Evolutionary conservation across 805 yeast genomes (phyloP).

Genomic region (Metschnikowia cubensis): DNA sequence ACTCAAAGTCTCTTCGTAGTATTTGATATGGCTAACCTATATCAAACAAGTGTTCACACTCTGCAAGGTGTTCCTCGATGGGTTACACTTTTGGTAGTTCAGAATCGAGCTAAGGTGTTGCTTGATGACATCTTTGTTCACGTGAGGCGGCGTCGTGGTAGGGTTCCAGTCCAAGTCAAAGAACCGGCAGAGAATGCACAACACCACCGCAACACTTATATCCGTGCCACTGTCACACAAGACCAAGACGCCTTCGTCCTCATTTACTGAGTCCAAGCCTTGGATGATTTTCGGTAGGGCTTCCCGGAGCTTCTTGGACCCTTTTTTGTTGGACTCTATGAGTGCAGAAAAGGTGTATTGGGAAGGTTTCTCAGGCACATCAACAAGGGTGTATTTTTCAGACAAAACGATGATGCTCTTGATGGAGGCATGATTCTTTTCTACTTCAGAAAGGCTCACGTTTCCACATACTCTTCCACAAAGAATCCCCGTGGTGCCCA

Average conservation of each 20-base stretch:
- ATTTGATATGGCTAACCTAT: not conserved
- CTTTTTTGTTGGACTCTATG: conserved; percentile 49
- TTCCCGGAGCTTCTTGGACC: conserved; percentile 57
- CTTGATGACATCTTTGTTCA: conserved; percentile 51
- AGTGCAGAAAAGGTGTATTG: conserved; percentile 14
- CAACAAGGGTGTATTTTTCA: conserved; percentile 6
- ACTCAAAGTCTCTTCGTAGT: no score
- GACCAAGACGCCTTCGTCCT: conserved; percentile 31
- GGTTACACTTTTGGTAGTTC: conserved; percentile 39
- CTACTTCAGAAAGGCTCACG: conserved; percentile 11
- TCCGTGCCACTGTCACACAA: conserved; percentile 66
- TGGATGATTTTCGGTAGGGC: conserved; percentile 40
- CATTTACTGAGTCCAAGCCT: conserved; percentile 17
- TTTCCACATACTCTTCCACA: conserved; percentile 24
- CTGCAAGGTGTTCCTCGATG: conserved; percentile 74
- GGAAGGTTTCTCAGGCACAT: conserved; percentile 10
- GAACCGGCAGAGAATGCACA: conserved; percentile 47
- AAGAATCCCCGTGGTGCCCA: conserved; percentile 24
- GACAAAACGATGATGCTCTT: conserved; percentile 25
- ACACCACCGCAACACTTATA: conserved; percentile 56
- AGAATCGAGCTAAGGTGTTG: conserved; percentile 52
- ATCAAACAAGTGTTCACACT: conserved; percentile 60
- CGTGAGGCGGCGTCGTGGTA: conserved; percentile 13
- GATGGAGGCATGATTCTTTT: not conserved
- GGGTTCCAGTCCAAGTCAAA: conserved; percentile 43